These are phyloP conservation scores for Zygosaccharomyces sapae DNA, from an alignment of 1,139 yeast species.

Conservation along the genomic window DNA sequence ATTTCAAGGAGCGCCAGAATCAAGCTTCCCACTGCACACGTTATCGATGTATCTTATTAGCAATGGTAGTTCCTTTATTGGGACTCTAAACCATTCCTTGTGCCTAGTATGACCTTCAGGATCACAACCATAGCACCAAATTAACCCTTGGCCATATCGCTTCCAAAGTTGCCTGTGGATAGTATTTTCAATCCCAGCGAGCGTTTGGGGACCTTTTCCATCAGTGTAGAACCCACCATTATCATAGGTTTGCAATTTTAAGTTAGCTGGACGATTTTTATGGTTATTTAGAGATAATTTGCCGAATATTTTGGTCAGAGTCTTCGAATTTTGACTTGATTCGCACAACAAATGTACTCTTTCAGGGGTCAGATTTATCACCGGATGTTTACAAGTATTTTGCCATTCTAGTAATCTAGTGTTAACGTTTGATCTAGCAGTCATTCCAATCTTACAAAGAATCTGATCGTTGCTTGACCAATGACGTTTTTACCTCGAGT, in stretches of 20 bases:
- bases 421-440: conserved; percentile 26
- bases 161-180: conserved; percentile 31
- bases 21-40: conserved; percentile 16
- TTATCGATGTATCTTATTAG: conserved; percentile 24
- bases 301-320: conserved; percentile 11
- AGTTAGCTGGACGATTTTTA: too few species aligned
- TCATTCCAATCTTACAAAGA: conserved; percentile 34
- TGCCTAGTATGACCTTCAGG: conserved; percentile 25
- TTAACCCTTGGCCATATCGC: conserved; percentile 30
- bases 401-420: conserved; percentile 31
- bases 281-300: conserved; percentile 10
- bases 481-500: conserved; percentile 10
- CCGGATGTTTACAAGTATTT: conserved; percentile 26
- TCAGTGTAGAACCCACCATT: conserved; percentile 28
- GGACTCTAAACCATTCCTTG: conserved; percentile 33
- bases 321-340: background rate
- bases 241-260: conserved; percentile 16
- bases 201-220: conserved; percentile 17
- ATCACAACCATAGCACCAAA: conserved; percentile 32
- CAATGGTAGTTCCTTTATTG: conserved; percentile 25
- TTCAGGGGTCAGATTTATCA: conserved; percentile 29
- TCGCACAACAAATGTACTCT: conserved; percentile 15
- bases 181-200: conserved; percentile 24
- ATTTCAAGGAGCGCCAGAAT: too few species aligned
- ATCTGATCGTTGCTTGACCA: conserved; percentile 26